Base-by-base conservation (phyloP, 345 rosid genomes). In the Salix koriyanagi region DNA sequence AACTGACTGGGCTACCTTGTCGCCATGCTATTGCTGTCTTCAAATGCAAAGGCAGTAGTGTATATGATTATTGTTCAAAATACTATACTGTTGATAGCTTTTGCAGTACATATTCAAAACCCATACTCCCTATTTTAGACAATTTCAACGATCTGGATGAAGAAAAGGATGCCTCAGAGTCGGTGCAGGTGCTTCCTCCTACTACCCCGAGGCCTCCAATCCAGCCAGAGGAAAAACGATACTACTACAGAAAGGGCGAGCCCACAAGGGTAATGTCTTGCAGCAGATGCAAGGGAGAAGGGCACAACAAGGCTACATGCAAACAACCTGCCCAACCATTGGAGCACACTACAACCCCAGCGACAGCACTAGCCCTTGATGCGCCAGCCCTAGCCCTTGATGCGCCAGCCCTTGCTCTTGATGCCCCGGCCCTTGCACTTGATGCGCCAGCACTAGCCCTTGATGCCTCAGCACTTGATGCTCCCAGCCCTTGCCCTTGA, bases 281-380 rank as follows among this genome's bases (percentile, higher is more conserved):
- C 88, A 82, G 90, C 75, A 89, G 75, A 79, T 94, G 97, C 84
- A 90, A 87, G 75, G 91, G 91, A 50, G 93, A 86, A 44, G 98
- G 98, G 80, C 97, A 92, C 79, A 91, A 91, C 75, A 92, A 91
- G 79, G 87, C 84, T 37, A 86, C 96, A 39, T 92, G 98, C 88
- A 94, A 92, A 83, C 94, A 83, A 81, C 50, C 83, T 28, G 34
- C 28, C 64, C 64, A n/a, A 0, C 64, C 64, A 25, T 10, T 7
- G 13, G 26, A 58, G 11, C 28, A 23, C 11, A 0, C 15, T 25
- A 25, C 14, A n/a, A 12, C 64, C 14, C 28, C 56, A 5, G 64
- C 28, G 15, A 28, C 5, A 8, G 5, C 5, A 1, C 62, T 0
- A 1, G 28, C 62, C 25, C 6, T 58, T 58, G 28, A 58, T 58